Percentiles rank a stretch among this genome's conserved stretches.
Conservation (phyloP, 1,284 basidiomycete genomes). For the Irpex sp. region DNA sequence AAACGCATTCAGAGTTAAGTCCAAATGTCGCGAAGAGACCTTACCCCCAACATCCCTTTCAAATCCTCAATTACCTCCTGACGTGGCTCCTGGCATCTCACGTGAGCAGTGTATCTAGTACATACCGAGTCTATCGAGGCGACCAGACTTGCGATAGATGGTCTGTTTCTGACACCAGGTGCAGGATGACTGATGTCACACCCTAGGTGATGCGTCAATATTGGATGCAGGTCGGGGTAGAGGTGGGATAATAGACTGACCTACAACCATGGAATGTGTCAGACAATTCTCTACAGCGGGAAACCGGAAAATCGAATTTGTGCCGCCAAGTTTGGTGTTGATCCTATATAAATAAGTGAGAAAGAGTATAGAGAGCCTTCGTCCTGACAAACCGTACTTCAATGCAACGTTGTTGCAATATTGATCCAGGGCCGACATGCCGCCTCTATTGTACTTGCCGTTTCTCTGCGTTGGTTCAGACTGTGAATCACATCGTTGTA, state of each 20-base stretch:
- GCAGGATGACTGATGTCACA: conserved; percentile 51
- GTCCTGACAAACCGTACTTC: conserved; percentile 32
- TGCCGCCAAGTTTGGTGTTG: conserved; percentile 43
- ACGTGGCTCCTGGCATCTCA: conserved; percentile 44
- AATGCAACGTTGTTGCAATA: conserved; percentile 48
- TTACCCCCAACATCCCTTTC: conserved; percentile 33
- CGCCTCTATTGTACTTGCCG: conserved; percentile 25
- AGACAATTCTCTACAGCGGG: conserved; percentile 14
- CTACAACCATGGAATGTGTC: conserved; percentile 38
- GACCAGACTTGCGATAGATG: conserved; percentile 53
- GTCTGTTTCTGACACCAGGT: conserved; percentile 36
- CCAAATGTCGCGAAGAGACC: conserved; percentile 14
- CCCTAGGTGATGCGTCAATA: conserved; percentile 27
- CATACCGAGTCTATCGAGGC: conserved; percentile 42
- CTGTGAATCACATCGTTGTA: too few relatives aligned
- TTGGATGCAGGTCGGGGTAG: neutral
- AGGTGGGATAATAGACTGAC: conserved; percentile 21
- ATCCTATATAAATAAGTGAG: conserved; percentile 29
- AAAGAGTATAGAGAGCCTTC: neutral
- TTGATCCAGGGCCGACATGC: conserved; percentile 29
- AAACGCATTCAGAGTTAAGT: neutral
- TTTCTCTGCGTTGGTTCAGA: conserved; percentile 17
- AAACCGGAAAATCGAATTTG: conserved; percentile 30
- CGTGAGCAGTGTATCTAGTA: conserved; percentile 35
- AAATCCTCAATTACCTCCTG: conserved; percentile 48